Percentiles rank a stretch among this genome's conserved stretches.
Conservation (phyloP, 1,139 yeast genomes). For the Dujonia santamariae region DNA sequence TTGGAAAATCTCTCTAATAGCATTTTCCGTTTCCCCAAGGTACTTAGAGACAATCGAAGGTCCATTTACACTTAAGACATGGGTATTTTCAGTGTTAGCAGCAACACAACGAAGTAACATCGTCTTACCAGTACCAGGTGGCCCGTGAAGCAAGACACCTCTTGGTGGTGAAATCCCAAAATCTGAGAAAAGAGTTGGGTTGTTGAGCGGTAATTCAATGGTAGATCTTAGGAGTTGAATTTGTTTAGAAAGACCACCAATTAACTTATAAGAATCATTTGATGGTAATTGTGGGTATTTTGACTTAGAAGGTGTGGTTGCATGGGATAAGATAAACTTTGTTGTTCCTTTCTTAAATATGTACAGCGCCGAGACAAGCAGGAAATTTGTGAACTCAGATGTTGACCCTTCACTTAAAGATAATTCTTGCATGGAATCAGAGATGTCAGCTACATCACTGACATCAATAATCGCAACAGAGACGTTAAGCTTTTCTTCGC, state of each 20-base stretch:
- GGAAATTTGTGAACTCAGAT: slow-evolving; percentile 9
- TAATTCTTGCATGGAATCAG: slow-evolving; percentile 12
- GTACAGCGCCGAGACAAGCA: slow-evolving; percentile 41
- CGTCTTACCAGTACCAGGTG: slow-evolving; percentile 97
- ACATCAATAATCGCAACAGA: slow-evolving; percentile 22
- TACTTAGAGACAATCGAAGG: slow-evolving; percentile 92
- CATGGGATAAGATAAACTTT: slow-evolving; percentile 11
- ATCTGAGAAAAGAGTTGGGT: slow-evolving; percentile 71
- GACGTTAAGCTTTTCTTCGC: slow-evolving; percentile 4
- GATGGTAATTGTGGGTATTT: slow-evolving; percentile 43
- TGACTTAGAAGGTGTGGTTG: slow-evolving; percentile 13
- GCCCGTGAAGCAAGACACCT: slow-evolving; percentile 88
- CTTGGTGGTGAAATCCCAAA: slow-evolving; percentile 92
- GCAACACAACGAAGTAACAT: slow-evolving; percentile 85
- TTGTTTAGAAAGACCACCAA: slow-evolving; percentile 79
- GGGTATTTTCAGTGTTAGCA: slow-evolving; percentile 62
- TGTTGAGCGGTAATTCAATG: slow-evolving; percentile 75
- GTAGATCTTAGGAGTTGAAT: slow-evolving; percentile 61
- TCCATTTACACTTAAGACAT: slow-evolving; percentile 80
- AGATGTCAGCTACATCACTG: slow-evolving; percentile 14
- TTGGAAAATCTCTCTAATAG: slow-evolving; percentile 72
- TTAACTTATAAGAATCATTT: slow-evolving; percentile 42
- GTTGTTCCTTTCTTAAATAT: slow-evolving; percentile 42
- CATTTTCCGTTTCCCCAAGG: slow-evolving; percentile 88
- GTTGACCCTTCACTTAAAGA: slow-evolving; percentile 5